A percentile compares a stretch with the other conserved stretches of the same genome.
phyloP scores from a whole-genome alignment of 495 filamentous ascomycete species.

The Trichoderma orchidacearum region DNA sequence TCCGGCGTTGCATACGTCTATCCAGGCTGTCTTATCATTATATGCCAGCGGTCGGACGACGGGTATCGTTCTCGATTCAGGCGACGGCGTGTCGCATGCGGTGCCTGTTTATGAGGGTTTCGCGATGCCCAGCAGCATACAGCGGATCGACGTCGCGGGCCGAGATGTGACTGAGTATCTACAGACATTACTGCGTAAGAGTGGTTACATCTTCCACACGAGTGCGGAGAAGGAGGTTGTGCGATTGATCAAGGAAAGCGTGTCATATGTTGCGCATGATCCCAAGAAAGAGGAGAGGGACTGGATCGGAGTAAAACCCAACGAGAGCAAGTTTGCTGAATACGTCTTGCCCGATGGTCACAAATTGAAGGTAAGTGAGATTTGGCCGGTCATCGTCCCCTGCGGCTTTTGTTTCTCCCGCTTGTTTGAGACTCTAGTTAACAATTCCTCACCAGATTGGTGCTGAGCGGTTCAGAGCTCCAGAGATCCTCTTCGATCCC shows the following conservation, averaged over 20 bases:
- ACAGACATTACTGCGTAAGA: conserved; percentile 82
- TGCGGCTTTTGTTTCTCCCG: conserved; percentile 2
- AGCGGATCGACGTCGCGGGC: conserved; percentile 93
- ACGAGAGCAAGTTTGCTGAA: conserved; percentile 59
- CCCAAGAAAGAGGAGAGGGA: conserved; percentile 94
- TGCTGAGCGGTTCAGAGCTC: conserved; percentile 84
- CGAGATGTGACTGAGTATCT: conserved; percentile 94
- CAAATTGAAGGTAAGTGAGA: conserved; percentile 61
- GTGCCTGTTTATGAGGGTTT: conserved; percentile 98
- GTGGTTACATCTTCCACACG: conserved; percentile 89
- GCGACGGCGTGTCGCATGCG: conserved; percentile 93
- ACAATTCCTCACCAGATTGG: no score
- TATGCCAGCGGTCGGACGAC: conserved; percentile 96
- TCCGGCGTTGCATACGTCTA: conserved; percentile 88
- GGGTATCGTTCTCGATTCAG: conserved; percentile 87
- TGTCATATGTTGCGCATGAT: conserved; percentile 82
- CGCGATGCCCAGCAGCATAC: conserved; percentile 87
- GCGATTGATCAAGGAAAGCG: conserved; percentile 89
- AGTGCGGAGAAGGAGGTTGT: conserved; percentile 98
- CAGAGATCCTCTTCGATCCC: conserved; percentile 95
- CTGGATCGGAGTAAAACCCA: conserved; percentile 56
- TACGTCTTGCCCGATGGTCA: conserved; percentile 88
- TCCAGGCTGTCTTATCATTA: conserved; percentile 91
- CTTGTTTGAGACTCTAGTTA: no score
- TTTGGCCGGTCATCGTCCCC: background rate